Percentiles rank a stretch among this genome's conserved stretches.
Conservation (phyloP, 768 basidiomycete genomes). For the Tricholoma saponaceum region DNA sequence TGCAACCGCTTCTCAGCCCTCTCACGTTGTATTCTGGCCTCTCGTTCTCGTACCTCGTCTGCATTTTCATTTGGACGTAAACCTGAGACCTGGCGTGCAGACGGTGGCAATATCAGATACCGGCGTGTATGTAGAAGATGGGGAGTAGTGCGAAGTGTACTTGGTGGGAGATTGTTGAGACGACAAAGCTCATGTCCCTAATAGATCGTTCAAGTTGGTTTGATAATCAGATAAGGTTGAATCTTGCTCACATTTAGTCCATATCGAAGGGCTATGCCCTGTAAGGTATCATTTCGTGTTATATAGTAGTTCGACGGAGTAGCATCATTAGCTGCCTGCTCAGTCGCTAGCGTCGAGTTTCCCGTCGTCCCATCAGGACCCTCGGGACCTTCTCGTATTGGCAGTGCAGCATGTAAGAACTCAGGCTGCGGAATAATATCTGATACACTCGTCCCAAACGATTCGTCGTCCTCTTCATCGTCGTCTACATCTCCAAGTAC, state of each 20-base stretch:
- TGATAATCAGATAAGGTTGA: too few relatives aligned
- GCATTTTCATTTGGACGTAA: conserved; percentile 16
- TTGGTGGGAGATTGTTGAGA: conserved; percentile 62
- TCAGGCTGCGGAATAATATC: neutral
- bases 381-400: neutral
- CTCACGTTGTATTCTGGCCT: conserved; percentile 43
- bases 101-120: conserved; percentile 50
- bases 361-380: neutral
- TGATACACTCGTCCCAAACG: neutral
- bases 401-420: neutral
- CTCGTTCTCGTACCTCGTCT: conserved; percentile 30
- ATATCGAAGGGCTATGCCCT: conserved; percentile 59
- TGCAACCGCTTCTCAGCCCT: conserved; percentile 60
- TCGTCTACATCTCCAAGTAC: conserved; percentile 64
- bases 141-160: conserved; percentile 65
- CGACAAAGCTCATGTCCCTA: conserved; percentile 60
- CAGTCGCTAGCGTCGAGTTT: neutral
- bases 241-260: conserved; percentile 53
- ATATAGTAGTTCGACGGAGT: conserved; percentile 47
- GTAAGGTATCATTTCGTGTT: conserved; percentile 52
- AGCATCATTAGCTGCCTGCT: neutral
- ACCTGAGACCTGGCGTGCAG: conserved; percentile 22
- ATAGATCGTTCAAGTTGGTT: too few relatives aligned
- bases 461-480: conserved; percentile 31
- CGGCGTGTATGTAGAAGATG: conserved; percentile 70